phyloP scores from a whole-genome alignment of 1,139 yeast species.

The Saccharomyces hybrid region DNA sequence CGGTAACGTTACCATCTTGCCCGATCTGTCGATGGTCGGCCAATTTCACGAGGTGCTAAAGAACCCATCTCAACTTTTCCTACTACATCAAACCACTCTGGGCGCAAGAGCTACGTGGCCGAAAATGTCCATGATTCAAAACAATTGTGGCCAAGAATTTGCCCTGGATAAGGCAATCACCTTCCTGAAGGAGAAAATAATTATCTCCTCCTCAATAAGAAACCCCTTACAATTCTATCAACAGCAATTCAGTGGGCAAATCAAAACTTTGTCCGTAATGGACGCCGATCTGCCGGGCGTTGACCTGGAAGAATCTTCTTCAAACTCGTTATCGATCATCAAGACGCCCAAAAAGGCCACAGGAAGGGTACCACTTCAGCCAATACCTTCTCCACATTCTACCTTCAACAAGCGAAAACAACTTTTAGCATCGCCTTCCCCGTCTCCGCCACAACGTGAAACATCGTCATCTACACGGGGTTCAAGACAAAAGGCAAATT shows the following conservation, averaged over 20 bases:
- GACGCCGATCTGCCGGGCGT: not conserved
- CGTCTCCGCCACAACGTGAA: not conserved
- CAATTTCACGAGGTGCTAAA: too few species aligned
- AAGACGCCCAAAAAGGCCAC: not conserved
- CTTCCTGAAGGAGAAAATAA: too few species aligned
- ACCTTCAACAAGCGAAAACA: not conserved
- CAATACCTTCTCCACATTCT: not conserved
- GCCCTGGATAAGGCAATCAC: too few species aligned
- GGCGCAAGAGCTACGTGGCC: too few species aligned
- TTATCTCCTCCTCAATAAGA: too few species aligned
- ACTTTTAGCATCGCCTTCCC: not conserved
- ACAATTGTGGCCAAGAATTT: too few species aligned
- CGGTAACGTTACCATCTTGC: too few species aligned
- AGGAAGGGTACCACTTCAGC: not conserved
- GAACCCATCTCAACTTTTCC: too few species aligned
- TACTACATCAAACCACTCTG: too few species aligned
- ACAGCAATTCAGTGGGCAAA: conserved; percentile 5
- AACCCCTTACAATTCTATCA: too few species aligned
- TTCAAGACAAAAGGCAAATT: not conserved
- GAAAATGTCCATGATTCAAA: too few species aligned
- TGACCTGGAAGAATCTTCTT: not conserved
- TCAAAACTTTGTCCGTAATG: not conserved
- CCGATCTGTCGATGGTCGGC: too few species aligned
- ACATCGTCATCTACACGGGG: not conserved
- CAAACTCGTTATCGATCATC: not conserved